phyloP scores from a whole-genome alignment of 1,284 basidiomycete genomes.

The Melampsora americana region DNA sequence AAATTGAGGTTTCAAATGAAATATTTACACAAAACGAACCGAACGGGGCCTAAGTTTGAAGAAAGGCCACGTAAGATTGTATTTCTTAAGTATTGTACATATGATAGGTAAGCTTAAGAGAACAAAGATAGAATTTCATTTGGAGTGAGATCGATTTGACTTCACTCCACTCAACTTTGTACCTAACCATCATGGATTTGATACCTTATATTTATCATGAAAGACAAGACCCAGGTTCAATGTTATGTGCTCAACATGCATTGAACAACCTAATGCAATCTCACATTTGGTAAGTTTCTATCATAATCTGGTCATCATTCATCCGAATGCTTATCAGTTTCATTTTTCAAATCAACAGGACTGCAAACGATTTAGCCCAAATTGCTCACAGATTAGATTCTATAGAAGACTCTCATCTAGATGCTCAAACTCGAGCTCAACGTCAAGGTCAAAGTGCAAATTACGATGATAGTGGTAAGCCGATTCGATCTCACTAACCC shows the following conservation, averaged over 20 bases:
- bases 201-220: conserved; percentile 54
- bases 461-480: conserved; percentile 43
- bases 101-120: too few species aligned
- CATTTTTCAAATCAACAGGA: conserved; percentile 56
- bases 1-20: too few species aligned
- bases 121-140: too few species aligned
- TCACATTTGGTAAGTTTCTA: conserved; percentile 57
- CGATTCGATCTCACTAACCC: too few species aligned
- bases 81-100: too few species aligned
- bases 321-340: conserved; percentile 28
- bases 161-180: too few species aligned
- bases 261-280: conserved; percentile 68
- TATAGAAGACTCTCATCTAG: conserved; percentile 50
- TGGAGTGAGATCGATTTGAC: too few species aligned
- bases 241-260: conserved; percentile 81
- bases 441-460: conserved; percentile 11
- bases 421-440: conserved; percentile 18
- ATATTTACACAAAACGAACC: too few species aligned
- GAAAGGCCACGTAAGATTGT: too few species aligned
- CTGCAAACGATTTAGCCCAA: conserved; percentile 76
- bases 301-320: too few species aligned
- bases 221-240: conserved; percentile 64
- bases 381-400: conserved; percentile 69
- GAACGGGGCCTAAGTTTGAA: too few species aligned
- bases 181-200: conserved; percentile 25